These are phyloP conservation scores for Chiua virens DNA, from an alignment of 768 basidiomycete genomes.

Conservation along the genomic window DNA sequence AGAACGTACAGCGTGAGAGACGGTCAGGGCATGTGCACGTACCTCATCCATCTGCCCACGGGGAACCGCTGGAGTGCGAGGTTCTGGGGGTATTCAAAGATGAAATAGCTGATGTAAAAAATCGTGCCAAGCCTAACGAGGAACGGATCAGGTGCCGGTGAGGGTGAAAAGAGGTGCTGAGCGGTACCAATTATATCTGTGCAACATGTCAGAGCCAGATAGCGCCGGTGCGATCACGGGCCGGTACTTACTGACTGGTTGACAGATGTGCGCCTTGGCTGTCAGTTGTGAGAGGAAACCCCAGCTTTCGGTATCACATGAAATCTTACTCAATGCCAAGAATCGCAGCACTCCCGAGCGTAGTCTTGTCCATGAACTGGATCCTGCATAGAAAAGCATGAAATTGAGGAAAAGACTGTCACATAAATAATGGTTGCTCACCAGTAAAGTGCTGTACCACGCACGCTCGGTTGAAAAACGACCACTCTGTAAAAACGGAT, in stretches of 20 bases:
- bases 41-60: conserved; percentile 83
- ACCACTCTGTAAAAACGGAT: not conserved
- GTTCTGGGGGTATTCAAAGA: conserved; percentile 76
- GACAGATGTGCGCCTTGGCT: conserved; percentile 63
- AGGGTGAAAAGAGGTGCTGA: not conserved
- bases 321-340: conserved; percentile 61
- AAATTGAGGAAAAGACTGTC: not conserved
- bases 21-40: conserved; percentile 2
- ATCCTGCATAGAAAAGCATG: conserved; percentile 41
- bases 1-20: not conserved
- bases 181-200: conserved; percentile 64
- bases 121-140: conserved; percentile 66
- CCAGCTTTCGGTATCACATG: not conserved
- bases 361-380: conserved; percentile 81
- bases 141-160: not conserved
- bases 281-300: not conserved
- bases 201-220: not conserved
- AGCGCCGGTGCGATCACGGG: not conserved
- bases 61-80: conserved; percentile 70
- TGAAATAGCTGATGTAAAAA: conserved; percentile 69
- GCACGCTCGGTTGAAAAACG: not conserved
- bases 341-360: conserved; percentile 64
- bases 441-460: conserved; percentile 52
- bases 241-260: conserved; percentile 55
- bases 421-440: conserved; percentile 14